Evolutionary conservation across 2,329 filamentous ascomycete genomes (phyloP).

Genomic region (Myriosclerotinia duriaeana): DNA sequence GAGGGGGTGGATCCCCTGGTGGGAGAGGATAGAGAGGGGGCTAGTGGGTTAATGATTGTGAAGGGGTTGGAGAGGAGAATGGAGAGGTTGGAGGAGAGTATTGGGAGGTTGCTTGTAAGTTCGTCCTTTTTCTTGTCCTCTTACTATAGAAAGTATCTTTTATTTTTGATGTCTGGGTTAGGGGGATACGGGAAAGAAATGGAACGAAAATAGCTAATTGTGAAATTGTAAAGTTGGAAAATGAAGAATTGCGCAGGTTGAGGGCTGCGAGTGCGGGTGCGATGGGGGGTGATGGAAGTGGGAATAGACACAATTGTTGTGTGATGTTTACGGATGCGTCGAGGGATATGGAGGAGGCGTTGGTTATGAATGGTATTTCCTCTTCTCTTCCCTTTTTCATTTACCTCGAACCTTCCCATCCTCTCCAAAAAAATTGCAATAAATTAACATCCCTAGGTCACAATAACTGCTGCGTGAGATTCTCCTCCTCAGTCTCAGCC

Average conservation of each 20-base stretch:
- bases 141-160: background rate
- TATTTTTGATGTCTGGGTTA: background rate
- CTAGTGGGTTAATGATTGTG: constrained; percentile 32
- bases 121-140: background rate
- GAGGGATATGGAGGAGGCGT: constrained; percentile 29
- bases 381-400: too few species aligned
- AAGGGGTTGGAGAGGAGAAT: constrained; percentile 33
- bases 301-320: constrained; percentile 33
- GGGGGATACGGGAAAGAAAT: background rate
- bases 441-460: background rate
- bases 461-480: constrained; percentile 34
- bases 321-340: constrained; percentile 34
- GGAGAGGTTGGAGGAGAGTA: constrained; percentile 36
- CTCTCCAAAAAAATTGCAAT: too few species aligned
- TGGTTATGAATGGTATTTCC: constrained; percentile 15
- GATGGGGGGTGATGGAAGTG: background rate
- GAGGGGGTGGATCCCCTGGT: background rate
- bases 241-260: constrained; percentile 12
- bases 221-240: constrained; percentile 6
- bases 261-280: background rate
- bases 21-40: constrained; percentile 1
- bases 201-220: background rate
- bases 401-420: too few species aligned
- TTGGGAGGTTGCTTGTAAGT: constrained; percentile 34
- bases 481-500: background rate